Base-by-base conservation (phyloP, 192 early-diverging fungal genomes). In the Dissophora ornata region DNA sequence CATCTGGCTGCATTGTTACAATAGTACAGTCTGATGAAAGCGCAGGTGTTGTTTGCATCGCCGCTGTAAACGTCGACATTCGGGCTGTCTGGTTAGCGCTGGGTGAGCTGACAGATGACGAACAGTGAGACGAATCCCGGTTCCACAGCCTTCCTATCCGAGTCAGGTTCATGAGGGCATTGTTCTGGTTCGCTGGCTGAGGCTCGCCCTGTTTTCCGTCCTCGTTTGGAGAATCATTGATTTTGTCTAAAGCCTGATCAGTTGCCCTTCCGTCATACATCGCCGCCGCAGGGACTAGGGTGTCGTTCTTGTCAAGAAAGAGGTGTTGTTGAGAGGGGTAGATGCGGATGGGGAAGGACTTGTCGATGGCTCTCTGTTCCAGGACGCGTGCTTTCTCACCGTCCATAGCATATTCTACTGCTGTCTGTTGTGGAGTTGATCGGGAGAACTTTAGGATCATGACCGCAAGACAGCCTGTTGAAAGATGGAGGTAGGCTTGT, bases 311-410 rank as follows among this genome's bases (percentile, higher is more conserved):
- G 44, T 70, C 47, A 2, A 71, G 47, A 32, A 63, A 58, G 19
- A 63, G n/a, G 0, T 4, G 44, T 16, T 64, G 46, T 2, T 34
- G 26, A n/a, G 61, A 74, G 16, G 63, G 71, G 6, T 55, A 75
- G 38, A 75, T 24, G 13, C 71, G 71, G 30, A 75, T 67, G 0
- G 62, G 57, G 21, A 75, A 67, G 21, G 46, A 32, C 4, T 24
- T 66, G 36, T 75, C 61, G 50, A 75, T 67, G 12, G 51, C 48
- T 4, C 21, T 12, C 34, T 75, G 71, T n/a, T 60, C 28, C 8
- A 66, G 47, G 26, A 67, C 54, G 16, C 2, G n/a, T 1, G 32
- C 24, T 26, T 57, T 71, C 30, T 58, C 60, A 9, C 25, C 30
- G 22, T 57, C 61, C 16, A 51, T 30, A 2, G 32, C n/a, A 12